Conservation (phyloP, 768 basidiomycete species). For the Hypholoma fasciculare region DNA sequence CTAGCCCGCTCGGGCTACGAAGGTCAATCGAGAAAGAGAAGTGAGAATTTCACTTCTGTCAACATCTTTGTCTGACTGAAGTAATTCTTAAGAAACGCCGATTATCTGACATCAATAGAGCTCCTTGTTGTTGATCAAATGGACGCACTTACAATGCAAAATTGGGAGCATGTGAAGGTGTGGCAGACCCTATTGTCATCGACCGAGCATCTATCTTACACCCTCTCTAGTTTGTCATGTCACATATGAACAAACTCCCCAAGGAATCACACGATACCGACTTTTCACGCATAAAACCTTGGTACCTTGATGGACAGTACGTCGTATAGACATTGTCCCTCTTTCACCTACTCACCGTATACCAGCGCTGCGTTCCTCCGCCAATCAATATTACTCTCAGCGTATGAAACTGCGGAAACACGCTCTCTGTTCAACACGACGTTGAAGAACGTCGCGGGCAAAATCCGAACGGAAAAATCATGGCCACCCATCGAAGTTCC, state of each 20-base stretch:
- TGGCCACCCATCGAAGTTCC: constrained; percentile 80
- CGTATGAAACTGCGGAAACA: constrained; percentile 88
- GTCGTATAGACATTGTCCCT: neutral
- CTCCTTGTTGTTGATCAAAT: constrained; percentile 88
- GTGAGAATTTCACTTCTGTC: constrained; percentile 43
- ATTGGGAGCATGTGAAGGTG: constrained; percentile 98
- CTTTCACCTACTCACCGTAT: neutral
- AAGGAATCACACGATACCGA: constrained; percentile 93
- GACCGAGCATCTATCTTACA: neutral
- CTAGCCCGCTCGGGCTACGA: constrained; percentile 89
- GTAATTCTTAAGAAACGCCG: constrained; percentile 57
- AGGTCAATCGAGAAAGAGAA: constrained; percentile 94
- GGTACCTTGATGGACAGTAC: constrained; percentile 95
- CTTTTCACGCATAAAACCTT: constrained; percentile 96
- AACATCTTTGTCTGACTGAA: neutral
- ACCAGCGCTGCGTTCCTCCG: constrained; percentile 80
- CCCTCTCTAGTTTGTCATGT: constrained; percentile 71
- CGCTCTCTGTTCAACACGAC: constrained; percentile 74
- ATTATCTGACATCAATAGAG: constrained; percentile 94
- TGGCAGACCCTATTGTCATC: constrained; percentile 11
- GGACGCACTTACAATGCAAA: constrained; percentile 95
- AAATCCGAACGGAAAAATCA: constrained; percentile 65
- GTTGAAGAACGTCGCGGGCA: constrained; percentile 85
- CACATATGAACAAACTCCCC: constrained; percentile 84
- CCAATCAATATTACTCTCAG: constrained; percentile 85